Conservation (phyloP, 2,329 filamentous ascomycete species). For the Botrytis cinerea region DNA sequence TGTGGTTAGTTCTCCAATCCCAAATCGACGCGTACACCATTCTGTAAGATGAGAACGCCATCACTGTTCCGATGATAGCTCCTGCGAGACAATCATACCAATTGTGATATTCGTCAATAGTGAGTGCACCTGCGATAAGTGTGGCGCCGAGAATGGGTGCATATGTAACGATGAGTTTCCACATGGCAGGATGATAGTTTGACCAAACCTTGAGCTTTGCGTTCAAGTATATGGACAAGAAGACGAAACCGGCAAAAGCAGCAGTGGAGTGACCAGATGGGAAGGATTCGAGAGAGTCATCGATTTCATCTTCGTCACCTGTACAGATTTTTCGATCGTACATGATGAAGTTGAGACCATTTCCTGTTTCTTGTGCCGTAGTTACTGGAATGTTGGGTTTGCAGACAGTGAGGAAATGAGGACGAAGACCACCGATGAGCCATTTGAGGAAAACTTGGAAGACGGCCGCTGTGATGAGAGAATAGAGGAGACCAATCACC, state of each 20-base stretch:
- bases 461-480: slow-evolving; percentile 68
- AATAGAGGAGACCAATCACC: slow-evolving; percentile 68
- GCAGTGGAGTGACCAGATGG: slow-evolving; percentile 74
- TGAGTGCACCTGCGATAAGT: slow-evolving; percentile 68
- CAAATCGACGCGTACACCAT: slow-evolving; percentile 69
- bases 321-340: slow-evolving; percentile 72
- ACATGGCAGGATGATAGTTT: slow-evolving; percentile 72
- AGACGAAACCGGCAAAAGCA: slow-evolving; percentile 71
- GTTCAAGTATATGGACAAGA: slow-evolving; percentile 72
- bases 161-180: slow-evolving; percentile 68
- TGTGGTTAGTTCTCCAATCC: slow-evolving; percentile 68
- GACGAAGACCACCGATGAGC: slow-evolving; percentile 72
- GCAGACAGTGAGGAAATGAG: slow-evolving; percentile 71
- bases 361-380: slow-evolving; percentile 45
- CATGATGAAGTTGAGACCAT: slow-evolving; percentile 63
- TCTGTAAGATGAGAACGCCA: slow-evolving; percentile 66
- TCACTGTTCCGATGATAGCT: slow-evolving; percentile 62
- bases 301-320: slow-evolving; percentile 62
- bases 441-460: slow-evolving; percentile 75
- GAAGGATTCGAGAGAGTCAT: slow-evolving; percentile 70
- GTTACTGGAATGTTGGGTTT: slow-evolving; percentile 55
- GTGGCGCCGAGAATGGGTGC: slow-evolving; percentile 66
- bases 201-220: slow-evolving; percentile 75
- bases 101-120: slow-evolving; percentile 74
- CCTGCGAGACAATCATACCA: slow-evolving; percentile 74